These are phyloP conservation scores for Pseudogymnoascus sp. DNA, from an alignment of 2,329 filamentous ascomycete species.

Conservation along the genomic window DNA sequence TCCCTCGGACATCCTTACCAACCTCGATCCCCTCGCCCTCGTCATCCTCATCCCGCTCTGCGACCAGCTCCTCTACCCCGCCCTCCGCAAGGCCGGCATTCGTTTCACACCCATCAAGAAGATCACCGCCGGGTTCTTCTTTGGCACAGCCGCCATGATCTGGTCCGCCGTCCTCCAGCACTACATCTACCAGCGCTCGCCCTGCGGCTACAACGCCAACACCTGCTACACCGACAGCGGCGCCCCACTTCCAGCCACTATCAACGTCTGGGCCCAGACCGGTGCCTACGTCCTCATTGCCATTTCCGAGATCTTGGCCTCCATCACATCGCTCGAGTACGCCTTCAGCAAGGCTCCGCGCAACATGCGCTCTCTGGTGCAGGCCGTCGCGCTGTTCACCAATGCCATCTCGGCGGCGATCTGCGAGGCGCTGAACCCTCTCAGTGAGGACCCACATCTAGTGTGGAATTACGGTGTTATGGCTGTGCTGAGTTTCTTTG, in stretches of 20 bases:
- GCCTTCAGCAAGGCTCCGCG: slow-evolving; percentile 66
- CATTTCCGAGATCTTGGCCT: slow-evolving; percentile 54
- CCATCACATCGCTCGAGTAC: slow-evolving; percentile 64
- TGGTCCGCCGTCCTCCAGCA: slow-evolving; percentile 51
- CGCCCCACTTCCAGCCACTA: slow-evolving; percentile 24
- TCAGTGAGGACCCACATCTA: slow-evolving; percentile 37
- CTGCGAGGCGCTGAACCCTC: slow-evolving; percentile 37
- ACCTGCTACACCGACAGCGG: slow-evolving; percentile 36
- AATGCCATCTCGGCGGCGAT: slow-evolving; percentile 49
- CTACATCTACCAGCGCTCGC: slow-evolving; percentile 48
- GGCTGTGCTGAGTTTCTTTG: slow-evolving; percentile 21
- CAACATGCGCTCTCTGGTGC: slow-evolving; percentile 58
- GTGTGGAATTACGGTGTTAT: slow-evolving; percentile 30
- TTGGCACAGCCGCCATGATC: slow-evolving; percentile 44
- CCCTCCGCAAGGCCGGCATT: slow-evolving; percentile 43
- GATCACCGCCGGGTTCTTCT: slow-evolving; percentile 51
- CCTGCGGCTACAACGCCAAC: slow-evolving; percentile 43
- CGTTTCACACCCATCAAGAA: slow-evolving; percentile 50
- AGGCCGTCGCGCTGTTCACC: slow-evolving; percentile 50
- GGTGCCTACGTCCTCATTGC: slow-evolving; percentile 48
- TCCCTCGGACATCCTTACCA: slow-evolving; percentile 54
- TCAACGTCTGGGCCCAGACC: slow-evolving; percentile 48
- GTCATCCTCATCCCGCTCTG: slow-evolving; percentile 50
- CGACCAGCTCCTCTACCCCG: slow-evolving; percentile 49
- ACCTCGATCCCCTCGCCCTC: slow-evolving; percentile 53